Percentiles rank a stretch among this genome's conserved stretches.
Conservation (phyloP, 768 basidiomycete genomes). For the Russula virescens region DNA sequence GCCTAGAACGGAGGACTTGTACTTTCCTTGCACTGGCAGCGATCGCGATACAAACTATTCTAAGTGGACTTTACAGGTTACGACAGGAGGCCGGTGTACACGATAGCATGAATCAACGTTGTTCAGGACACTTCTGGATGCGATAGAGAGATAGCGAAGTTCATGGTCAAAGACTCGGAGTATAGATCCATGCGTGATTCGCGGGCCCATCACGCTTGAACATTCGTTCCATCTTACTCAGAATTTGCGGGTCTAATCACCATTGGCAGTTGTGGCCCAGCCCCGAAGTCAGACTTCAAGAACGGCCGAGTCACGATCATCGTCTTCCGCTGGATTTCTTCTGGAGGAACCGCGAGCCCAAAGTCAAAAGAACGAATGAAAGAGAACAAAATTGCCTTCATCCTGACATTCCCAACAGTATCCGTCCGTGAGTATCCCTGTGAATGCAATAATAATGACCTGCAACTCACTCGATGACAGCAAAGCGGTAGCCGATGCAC, state of each 20-base stretch:
- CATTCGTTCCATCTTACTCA: background rate
- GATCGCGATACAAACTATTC: background rate
- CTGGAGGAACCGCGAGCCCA: constrained; percentile 14
- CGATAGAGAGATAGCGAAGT: too few relatives aligned
- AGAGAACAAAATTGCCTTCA: constrained; percentile 26
- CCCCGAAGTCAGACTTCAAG: constrained; percentile 2
- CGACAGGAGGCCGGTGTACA: too few relatives aligned
- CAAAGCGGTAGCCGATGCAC: constrained; percentile 25
- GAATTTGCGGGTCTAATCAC: constrained; percentile 13
- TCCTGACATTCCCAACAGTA: constrained; percentile 15
- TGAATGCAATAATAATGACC: too few relatives aligned
- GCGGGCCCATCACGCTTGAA: background rate
- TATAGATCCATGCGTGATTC: too few relatives aligned
- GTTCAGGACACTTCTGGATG: too few relatives aligned
- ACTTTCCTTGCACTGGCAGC: too few relatives aligned
- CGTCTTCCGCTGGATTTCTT: constrained; percentile 7
- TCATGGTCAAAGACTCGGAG: too few relatives aligned
- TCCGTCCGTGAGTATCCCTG: background rate
- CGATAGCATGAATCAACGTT: background rate
- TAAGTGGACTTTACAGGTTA: background rate
- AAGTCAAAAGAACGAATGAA: constrained; percentile 28
- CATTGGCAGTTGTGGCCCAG: constrained; percentile 21
- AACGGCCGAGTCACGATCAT: constrained; percentile 21
- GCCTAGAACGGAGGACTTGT: too few relatives aligned
- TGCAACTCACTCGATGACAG: constrained; percentile 22